Percentiles rank a stretch among this genome's conserved stretches.
Conservation (phyloP, 805 yeast genomes). For the Nakazawaea holstii region DNA sequence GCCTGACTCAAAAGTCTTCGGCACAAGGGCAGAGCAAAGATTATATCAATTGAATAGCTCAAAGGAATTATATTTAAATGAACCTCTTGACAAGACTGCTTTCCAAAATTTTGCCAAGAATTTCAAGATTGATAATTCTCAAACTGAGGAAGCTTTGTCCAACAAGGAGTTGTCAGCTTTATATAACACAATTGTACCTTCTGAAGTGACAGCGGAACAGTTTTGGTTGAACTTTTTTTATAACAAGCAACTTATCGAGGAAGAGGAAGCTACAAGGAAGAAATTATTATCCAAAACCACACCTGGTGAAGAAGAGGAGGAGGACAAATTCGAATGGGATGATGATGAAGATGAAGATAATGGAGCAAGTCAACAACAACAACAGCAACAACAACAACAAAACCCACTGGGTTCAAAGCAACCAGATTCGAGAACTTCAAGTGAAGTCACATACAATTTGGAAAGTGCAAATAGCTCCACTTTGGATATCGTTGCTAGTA, state of each 20-base stretch:
- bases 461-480: constrained; percentile 31
- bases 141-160: constrained; percentile 33
- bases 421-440: constrained; percentile 24
- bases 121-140: constrained; percentile 24
- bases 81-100: constrained; percentile 24
- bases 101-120: constrained; percentile 27
- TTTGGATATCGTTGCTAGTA: constrained; percentile 24
- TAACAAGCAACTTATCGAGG: constrained; percentile 44
- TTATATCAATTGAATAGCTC: constrained; percentile 49
- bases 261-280: constrained; percentile 63
- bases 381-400: constrained; percentile 2
- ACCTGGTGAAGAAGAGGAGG: constrained; percentile 34
- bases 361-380: constrained; percentile 13
- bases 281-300: constrained; percentile 42
- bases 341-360: constrained; percentile 44
- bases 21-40: constrained; percentile 61
- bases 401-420: constrained; percentile 6
- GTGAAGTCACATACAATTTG: constrained; percentile 35
- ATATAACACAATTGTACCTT: constrained; percentile 66
- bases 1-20: constrained; percentile 32
- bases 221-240: constrained; percentile 77
- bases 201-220: constrained; percentile 40
- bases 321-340: constrained; percentile 47
- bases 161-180: constrained; percentile 48
- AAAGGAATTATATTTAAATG: constrained; percentile 34